Conservation (phyloP, 306 rosid species). For the Vigna angularis region DNA sequence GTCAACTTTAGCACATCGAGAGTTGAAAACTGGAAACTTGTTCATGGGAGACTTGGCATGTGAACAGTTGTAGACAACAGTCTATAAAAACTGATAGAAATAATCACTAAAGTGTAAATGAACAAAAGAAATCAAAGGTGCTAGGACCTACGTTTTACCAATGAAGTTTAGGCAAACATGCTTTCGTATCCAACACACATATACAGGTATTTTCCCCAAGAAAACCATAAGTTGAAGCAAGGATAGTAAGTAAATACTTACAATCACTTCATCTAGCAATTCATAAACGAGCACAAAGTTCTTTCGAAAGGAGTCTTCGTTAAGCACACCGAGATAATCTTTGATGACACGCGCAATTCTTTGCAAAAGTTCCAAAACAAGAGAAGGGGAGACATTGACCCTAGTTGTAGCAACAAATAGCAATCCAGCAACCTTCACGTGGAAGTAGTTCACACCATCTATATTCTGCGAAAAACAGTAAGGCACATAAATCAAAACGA, state of each 20-base stretch:
- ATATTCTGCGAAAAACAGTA: conserved; percentile 56
- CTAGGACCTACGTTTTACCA: neutral
- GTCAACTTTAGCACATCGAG: conserved; percentile 8
- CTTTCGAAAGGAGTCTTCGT: conserved; percentile 86
- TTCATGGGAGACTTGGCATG: neutral
- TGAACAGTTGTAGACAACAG: neutral
- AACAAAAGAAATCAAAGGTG: neutral
- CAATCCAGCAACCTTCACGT: conserved; percentile 89
- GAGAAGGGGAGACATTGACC: conserved; percentile 81
- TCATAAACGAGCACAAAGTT: conserved; percentile 96
- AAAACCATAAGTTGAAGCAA: conserved; percentile 20
- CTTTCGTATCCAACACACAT: neutral
- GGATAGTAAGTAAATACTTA: conserved; percentile 49
- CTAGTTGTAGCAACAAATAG: conserved; percentile 87
- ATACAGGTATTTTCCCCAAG: conserved; percentile 2
- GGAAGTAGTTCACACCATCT: conserved; percentile 95
- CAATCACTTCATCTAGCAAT: conserved; percentile 93
- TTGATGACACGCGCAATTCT: conserved; percentile 89
- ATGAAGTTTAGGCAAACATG: conserved; percentile 11
- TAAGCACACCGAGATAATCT: conserved; percentile 94
- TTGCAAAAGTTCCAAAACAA: conserved; percentile 82
- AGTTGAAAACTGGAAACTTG: conserved; percentile 10
- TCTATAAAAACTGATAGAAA: conserved; percentile 4
- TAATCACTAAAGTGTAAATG: neutral
- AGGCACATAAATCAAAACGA: conserved; percentile 20